Base-by-base conservation (phyloP, 148 eudicot genomes). In the Rhododendron mucronatum region DNA sequence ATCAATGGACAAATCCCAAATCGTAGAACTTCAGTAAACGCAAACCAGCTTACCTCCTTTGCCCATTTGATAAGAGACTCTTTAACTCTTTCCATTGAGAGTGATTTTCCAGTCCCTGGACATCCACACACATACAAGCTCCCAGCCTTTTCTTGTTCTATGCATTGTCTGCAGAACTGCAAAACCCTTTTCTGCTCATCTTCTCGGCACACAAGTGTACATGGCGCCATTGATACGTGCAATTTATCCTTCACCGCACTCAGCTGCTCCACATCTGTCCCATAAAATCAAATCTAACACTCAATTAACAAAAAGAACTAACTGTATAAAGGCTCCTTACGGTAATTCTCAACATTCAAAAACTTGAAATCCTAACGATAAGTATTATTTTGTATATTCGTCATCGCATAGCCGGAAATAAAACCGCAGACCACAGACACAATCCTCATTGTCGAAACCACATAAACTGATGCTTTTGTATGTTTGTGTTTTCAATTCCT, bases 21-120 rank as follows among this genome's bases (percentile, higher is more conserved):
- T 47, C 45, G 12, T 12, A 7, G 39, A 81, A 55, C 47, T 50
- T 57, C 48, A 81, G 63, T 81, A 35, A 55, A 81, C 7, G 28
- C 14, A 28, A 81, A 81, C 61, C 30, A 81, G 73, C 85, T 78
- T 89, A 96, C 99, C 98, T 94, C 96, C 65, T 84, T 88, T 78
- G 93, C 91, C 99, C 98, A 96, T 86, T 88, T 82, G 44, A 88
- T 78, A 82, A 94, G 88, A 30, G 84, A 89, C 41, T 86, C 91
- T 87, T 91, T 94, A 47, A 96, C 93, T 88, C 90, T 96, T n/a
- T 95, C 95, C 96, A 96, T 90, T 14, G 94, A 91, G 91, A 96
- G 91, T 26, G 97, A 92, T 86, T 96, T 94, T 81, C 99, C 99
- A 35, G 99, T 96, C 80, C 99, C 99, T 6, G 99, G 98, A 50